Evolutionary conservation across 768 basidiomycete species (phyloP).

Genomic region (Collybiopsis confluens): DNA sequence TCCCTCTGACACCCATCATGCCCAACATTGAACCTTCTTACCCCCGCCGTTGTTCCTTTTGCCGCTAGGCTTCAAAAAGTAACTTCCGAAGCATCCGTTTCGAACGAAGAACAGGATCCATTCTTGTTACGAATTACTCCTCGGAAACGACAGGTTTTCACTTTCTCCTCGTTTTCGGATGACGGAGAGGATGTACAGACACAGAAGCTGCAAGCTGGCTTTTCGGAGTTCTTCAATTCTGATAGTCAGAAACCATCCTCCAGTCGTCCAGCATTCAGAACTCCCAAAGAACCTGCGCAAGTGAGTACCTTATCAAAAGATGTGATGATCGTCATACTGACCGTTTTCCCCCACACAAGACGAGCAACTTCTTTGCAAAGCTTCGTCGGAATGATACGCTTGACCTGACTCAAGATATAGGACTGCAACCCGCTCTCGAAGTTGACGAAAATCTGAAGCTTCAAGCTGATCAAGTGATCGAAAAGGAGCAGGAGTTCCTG

Average conservation of each 20-base stretch:
- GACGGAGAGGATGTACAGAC: slow-evolving; percentile 28
- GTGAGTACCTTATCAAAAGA: not conserved
- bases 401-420: slow-evolving; percentile 60
- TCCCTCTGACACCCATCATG: slow-evolving; percentile 28
- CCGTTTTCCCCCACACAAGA: not conserved
- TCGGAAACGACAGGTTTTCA: slow-evolving; percentile 15
- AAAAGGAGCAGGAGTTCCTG: slow-evolving; percentile 72
- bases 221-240: slow-evolving; percentile 52
- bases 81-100: no score
- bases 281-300: not conserved
- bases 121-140: not conserved
- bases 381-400: slow-evolving; percentile 12
- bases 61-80: slow-evolving; percentile 39
- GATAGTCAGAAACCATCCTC: slow-evolving; percentile 27
- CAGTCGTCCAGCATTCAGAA: slow-evolving; percentile 27
- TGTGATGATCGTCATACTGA: not conserved
- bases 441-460: slow-evolving; percentile 48
- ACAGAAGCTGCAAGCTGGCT: slow-evolving; percentile 34
- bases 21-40: not conserved
- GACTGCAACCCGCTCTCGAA: slow-evolving; percentile 56
- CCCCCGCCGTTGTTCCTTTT: slow-evolving; percentile 32
- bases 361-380: slow-evolving; percentile 1
- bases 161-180: slow-evolving; percentile 40
- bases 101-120: not conserved
- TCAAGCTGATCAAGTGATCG: slow-evolving; percentile 70